Evolutionary conservation across 768 basidiomycete genomes (phyloP).

Genomic region (Boletus edulis): DNA sequence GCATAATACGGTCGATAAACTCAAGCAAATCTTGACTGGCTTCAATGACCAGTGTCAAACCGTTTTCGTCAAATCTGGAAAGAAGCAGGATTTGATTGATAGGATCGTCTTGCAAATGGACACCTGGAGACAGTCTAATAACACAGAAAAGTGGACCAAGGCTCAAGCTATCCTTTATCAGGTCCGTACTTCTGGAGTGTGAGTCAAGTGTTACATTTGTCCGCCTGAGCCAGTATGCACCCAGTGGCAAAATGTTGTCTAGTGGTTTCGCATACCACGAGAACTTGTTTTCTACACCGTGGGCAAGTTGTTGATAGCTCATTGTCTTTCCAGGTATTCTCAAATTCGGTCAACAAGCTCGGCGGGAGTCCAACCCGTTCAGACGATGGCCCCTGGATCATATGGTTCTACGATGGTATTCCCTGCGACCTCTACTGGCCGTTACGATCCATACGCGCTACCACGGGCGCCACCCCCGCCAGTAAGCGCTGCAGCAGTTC

Average conservation of each 20-base stretch:
- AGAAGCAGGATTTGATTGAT: constrained; percentile 86
- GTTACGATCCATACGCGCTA: constrained; percentile 68
- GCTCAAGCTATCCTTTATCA: constrained; percentile 66
- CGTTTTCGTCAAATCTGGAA: constrained; percentile 70
- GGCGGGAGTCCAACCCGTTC: constrained; percentile 23
- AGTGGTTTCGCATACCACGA: constrained; percentile 7
- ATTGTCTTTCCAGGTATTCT: constrained; percentile 24
- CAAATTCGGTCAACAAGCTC: constrained; percentile 25
- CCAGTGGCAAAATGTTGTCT: constrained; percentile 6
- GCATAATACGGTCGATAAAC: constrained; percentile 79
- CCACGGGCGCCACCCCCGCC: constrained; percentile 45
- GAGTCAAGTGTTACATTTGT: constrained; percentile 37
- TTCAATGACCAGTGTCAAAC: constrained; percentile 77
- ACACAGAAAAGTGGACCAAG: constrained; percentile 65
- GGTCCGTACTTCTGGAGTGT: constrained; percentile 66
- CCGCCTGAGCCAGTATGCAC: constrained; percentile 7
- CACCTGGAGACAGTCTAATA: constrained; percentile 53
- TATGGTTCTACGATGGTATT: constrained; percentile 26
- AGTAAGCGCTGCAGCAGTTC: constrained; percentile 35
- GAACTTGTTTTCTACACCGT: background rate
- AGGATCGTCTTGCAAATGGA: constrained; percentile 62
- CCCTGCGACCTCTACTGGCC: constrained; percentile 32
- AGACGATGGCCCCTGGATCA: constrained; percentile 16
- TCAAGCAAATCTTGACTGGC: constrained; percentile 77
- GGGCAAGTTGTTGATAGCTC: constrained; percentile 17